Evolutionary conservation across 108 stramenopile species (phyloP), one percentile per base, ranked within the genome.

Genomic region (Skeletonema tropicum): DNA sequence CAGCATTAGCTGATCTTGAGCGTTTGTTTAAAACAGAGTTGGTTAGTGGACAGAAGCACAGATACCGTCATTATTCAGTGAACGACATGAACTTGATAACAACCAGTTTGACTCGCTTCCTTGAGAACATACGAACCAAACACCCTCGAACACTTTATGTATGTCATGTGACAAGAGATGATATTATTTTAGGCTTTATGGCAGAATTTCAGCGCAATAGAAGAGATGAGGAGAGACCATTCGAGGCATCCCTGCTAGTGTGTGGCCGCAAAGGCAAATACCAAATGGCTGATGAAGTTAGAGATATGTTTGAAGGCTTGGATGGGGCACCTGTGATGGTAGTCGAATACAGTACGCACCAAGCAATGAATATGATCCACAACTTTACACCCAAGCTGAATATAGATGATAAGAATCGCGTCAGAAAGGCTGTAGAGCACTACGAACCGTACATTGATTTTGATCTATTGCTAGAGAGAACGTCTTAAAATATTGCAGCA

Each of bases 381-480:
- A 64, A 75, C n/a, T 97, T 80, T 65, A 96, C 95, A 31, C 93
- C 97, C 55, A 97, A 97, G 76, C 83, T 96, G 66, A 92, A 95
- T 60, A 87, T 92, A 72, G 86, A 93, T 59, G 97, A 97, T 71
- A 88, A 80, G 21, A 84, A 86, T 72, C 86, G 95, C 12, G 94
- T 96, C 17, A 71, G 67, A 17, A 89, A 87, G 19, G 94, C 97
- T 2, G 89, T 96, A 17, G 84, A 96, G 70, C 97, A 97, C 71
- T 96, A 96, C 66, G 94, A 95, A 73, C 89, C 90, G 6, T 92
- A 89, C 77, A 94, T 97, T 83, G 93, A 97, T 68, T 97, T 95
- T 84, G 94, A 97, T 55, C 60, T 63, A 42, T 68, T 97, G 76
- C 73, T 96, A 12, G 57, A 68, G 15, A 75, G 80, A 49, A 71